Evolutionary conservation across 2,329 filamentous ascomycete genomes (phyloP).

Genomic region (Leptoxyphium fumago): DNA sequence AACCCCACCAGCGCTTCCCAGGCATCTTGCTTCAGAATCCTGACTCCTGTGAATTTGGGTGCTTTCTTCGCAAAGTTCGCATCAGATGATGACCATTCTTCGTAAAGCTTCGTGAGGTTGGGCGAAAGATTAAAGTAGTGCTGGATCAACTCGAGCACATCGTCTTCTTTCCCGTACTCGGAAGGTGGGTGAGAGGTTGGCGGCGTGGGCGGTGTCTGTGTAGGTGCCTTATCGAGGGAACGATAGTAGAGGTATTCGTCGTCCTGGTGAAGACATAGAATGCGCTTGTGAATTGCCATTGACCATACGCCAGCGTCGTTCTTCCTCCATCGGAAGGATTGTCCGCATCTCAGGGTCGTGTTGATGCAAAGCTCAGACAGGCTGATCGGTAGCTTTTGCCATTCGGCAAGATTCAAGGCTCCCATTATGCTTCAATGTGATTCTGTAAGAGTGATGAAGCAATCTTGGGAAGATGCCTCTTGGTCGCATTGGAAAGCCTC

Average conservation of each 20-base stretch:
- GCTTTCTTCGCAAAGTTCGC: constrained; percentile 80
- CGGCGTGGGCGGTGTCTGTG: constrained; percentile 20
- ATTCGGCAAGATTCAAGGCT: constrained; percentile 47
- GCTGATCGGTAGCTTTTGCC: constrained; percentile 73
- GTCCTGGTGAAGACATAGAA: constrained; percentile 77
- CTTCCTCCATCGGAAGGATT: constrained; percentile 90
- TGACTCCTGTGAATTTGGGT: constrained; percentile 73
- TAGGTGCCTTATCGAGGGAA: constrained; percentile 41
- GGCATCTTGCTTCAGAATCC: constrained; percentile 84
- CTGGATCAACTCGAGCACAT: constrained; percentile 57
- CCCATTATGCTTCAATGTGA: constrained; percentile 19
- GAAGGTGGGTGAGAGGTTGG: constrained; percentile 24
- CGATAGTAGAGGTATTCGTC: constrained; percentile 64
- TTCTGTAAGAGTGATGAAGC: too few relatives aligned
- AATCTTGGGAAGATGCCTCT: too few relatives aligned
- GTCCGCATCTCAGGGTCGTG: constrained; percentile 84
- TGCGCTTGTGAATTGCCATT: constrained; percentile 71
- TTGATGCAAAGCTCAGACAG: constrained; percentile 83
- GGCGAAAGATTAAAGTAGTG: constrained; percentile 79
- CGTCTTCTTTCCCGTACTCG: constrained; percentile 34
- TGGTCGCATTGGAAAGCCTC: too few relatives aligned
- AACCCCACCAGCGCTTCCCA: constrained; percentile 92
- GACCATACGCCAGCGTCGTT: constrained; percentile 71
- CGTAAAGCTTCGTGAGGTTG: constrained; percentile 63
- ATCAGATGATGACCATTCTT: constrained; percentile 75